Evolutionary conservation across 2,329 filamentous ascomycete genomes (phyloP).

Genomic region (Trichophyton simii): DNA sequence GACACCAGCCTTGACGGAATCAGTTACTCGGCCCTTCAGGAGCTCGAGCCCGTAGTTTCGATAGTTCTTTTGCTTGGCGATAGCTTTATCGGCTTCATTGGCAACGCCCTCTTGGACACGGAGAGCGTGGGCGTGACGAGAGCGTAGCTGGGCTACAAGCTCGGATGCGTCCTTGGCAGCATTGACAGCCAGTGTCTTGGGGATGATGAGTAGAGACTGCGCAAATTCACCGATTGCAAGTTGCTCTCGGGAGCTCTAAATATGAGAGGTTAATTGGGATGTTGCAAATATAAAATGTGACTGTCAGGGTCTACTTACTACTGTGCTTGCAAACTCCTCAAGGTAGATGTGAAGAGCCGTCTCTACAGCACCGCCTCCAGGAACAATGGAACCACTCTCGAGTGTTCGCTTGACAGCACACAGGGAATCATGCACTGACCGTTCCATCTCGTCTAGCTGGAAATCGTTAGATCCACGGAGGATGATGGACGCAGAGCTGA

Average conservation of each 20-base stretch:
- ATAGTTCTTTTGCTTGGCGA: slow-evolving; percentile 91
- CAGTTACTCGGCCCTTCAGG: slow-evolving; percentile 75
- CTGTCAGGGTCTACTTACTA: slow-evolving; percentile 42
- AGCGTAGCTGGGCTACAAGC: slow-evolving; percentile 87
- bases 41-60: slow-evolving; percentile 97
- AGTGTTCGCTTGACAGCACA: slow-evolving; percentile 95
- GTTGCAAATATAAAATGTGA: background rate
- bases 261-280: background rate
- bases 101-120: slow-evolving; percentile 71
- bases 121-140: slow-evolving; percentile 86
- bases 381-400: slow-evolving; percentile 92
- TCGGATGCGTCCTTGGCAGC: slow-evolving; percentile 93
- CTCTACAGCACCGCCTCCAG: slow-evolving; percentile 90
- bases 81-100: slow-evolving; percentile 69
- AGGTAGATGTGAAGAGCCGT: slow-evolving; percentile 99
- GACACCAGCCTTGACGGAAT: slow-evolving; percentile 88
- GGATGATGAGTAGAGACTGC: slow-evolving; percentile 82
- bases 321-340: slow-evolving; percentile 94
- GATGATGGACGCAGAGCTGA: slow-evolving; percentile 89
- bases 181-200: slow-evolving; percentile 93
- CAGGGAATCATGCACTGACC: slow-evolving; percentile 90
- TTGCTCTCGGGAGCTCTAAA: slow-evolving; percentile 76
- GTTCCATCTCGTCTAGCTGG: slow-evolving; percentile 97
- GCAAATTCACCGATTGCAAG: slow-evolving; percentile 96
- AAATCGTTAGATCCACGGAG: slow-evolving; percentile 93